Base-by-base conservation (phyloP, 805 yeast species). In the Debaryomyces castellii region DNA sequence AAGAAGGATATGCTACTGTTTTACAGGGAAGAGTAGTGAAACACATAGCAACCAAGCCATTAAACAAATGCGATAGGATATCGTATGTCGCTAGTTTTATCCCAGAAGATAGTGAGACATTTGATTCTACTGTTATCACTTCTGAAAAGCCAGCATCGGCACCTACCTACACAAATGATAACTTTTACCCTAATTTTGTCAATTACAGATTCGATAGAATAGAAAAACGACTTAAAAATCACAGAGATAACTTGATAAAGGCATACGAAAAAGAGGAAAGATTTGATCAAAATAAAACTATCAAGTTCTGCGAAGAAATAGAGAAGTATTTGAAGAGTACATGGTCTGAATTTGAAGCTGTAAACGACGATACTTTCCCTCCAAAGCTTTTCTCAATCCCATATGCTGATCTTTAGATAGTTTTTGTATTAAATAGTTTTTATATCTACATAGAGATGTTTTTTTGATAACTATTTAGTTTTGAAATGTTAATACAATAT, bases 1-100 rank as follows among this genome's bases (percentile, higher is more conserved):
- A 69, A 24, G 64, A 62, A 50, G 82, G 81, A n/a, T 69, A 71
- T 54, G 80, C 78, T n/a, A 66, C 75, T 17, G 58, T 76, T n/a
- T 59, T 76, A 38, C 80, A 76, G 55, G 80, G 79, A 7, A 63
- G 77, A 44, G 62, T 73, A 27, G 55, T 76, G 21, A 70, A 64
- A 50, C 80, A 76, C 49, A 62, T 76, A 47, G 81, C 80, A 7
- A 68, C 77, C 17, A 70, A 70, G 44, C 78, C 80, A 14, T 53
- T 55, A 21, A 67, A 69, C 35, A 57, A 60, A 10, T 18, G 25
- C 16, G 46, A 42, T 8, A 37, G 49, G 16, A 46, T 42, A 12
- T 36, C 46, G 7, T 42, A 20, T 23, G 46, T 46, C n/a, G n/a
- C 21, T 6, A 14, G 37, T 24, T 43, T 30, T 11, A 22, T 37